These are phyloP conservation scores for Theobroma grandiflorum DNA, from an alignment of 441 rosid species.

Conservation along the genomic window DNA sequence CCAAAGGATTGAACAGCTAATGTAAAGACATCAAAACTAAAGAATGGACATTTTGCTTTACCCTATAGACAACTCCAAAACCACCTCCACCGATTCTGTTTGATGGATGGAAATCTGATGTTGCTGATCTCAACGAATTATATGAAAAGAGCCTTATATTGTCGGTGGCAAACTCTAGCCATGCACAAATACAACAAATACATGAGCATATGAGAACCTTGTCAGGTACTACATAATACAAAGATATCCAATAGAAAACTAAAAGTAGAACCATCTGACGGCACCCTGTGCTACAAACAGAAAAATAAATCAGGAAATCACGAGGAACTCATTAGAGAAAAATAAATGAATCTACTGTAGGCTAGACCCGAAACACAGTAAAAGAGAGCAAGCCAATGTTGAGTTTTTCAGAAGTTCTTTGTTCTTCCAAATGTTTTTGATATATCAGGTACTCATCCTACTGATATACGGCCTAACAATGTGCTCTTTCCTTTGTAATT, in stretches of 20 bases:
- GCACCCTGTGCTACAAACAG: not conserved
- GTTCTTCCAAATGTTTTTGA: not conserved
- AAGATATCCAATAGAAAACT: slow-evolving; percentile 15
- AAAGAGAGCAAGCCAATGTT: not conserved
- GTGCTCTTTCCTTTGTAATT: not conserved
- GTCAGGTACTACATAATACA: not conserved
- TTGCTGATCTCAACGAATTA: slow-evolving; percentile 82
- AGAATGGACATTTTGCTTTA: slow-evolving; percentile 38
- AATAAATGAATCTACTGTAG: not conserved
- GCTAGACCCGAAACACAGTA: not conserved
- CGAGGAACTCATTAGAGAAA: not conserved
- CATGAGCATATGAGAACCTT: slow-evolving; percentile 30
- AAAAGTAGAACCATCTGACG: not conserved
- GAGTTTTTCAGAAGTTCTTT: not conserved
- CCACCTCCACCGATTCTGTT: slow-evolving; percentile 89
- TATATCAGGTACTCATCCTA: not conserved
- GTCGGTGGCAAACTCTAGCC: slow-evolving; percentile 66
- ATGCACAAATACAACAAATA: slow-evolving; percentile 28
- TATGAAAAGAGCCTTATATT: slow-evolving; percentile 76
- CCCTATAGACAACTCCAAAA: slow-evolving; percentile 91
- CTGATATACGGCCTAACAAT: not conserved
- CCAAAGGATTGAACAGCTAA: not conserved
- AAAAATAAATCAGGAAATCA: not conserved
- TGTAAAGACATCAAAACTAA: not conserved
- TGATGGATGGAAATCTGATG: slow-evolving; percentile 76